Conservation (phyloP, 129 eudicot genomes). For the Tanacetum coccineum region DNA sequence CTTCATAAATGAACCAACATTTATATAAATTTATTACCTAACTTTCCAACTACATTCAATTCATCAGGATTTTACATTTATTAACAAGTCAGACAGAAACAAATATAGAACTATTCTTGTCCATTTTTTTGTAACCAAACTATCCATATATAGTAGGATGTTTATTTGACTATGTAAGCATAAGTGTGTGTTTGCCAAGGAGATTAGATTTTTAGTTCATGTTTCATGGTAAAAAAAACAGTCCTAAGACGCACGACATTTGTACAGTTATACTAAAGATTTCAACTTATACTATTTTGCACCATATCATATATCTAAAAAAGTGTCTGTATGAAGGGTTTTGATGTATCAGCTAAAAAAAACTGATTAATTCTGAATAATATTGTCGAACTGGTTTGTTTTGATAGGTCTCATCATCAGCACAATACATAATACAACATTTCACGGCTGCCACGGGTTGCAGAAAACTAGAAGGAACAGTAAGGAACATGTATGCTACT, state of each 20-base stretch:
- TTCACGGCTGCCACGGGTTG: conserved; percentile 93
- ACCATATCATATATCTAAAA: background rate
- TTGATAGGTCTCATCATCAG: conserved; percentile 77
- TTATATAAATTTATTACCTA: conserved; percentile 26
- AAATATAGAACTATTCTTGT: background rate
- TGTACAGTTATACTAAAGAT: background rate
- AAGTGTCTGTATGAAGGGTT: conserved; percentile 1
- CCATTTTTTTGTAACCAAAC: background rate
- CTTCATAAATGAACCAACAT: conserved; percentile 29
- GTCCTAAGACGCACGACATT: too few relatives aligned
- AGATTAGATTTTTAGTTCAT: too few relatives aligned
- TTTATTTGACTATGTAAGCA: background rate
- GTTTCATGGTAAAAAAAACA: too few relatives aligned
- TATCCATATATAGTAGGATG: background rate
- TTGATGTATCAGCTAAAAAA: background rate
- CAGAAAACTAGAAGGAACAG: conserved; percentile 69
- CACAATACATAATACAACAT: conserved; percentile 92
- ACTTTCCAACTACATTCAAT: conserved; percentile 26
- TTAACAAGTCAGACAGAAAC: background rate
- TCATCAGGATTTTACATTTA: conserved; percentile 2
- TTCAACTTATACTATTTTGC: background rate
- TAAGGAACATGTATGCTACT: conserved; percentile 79
- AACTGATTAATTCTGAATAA: conserved; percentile 4
- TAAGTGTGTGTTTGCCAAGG: too few relatives aligned
- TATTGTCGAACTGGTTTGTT: background rate